Percentiles rank a stretch among this genome's conserved stretches.
Conservation (phyloP, 192 early-diverging fungal species). For the Umbelopsis ramanniana region DNA sequence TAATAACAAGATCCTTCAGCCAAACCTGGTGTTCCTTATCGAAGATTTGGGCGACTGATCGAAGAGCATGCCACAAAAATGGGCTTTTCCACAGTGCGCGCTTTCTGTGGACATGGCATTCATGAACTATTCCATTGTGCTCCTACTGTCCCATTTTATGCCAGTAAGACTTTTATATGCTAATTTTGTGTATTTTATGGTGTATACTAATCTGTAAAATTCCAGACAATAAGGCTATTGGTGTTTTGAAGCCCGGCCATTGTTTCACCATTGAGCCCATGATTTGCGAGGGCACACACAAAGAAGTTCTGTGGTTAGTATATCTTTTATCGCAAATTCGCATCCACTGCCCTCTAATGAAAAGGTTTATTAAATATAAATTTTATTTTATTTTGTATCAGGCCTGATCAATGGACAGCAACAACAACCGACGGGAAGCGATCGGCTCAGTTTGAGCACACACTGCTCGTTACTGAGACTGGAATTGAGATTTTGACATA, state of each 20-base stretch:
- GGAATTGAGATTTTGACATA: conserved; percentile 85
- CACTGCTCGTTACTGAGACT: conserved; percentile 88
- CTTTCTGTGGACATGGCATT: conserved; percentile 94
- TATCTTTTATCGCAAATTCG: background rate
- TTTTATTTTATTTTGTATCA: background rate
- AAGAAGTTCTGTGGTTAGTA: conserved; percentile 62
- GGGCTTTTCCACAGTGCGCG: conserved; percentile 89
- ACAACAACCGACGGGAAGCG: conserved; percentile 93
- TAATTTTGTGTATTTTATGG: background rate
- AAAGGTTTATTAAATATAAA: no score
- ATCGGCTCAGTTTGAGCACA: conserved; percentile 97
- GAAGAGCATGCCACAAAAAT: conserved; percentile 81
- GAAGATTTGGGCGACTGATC: conserved; percentile 90
- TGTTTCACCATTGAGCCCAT: conserved; percentile 99
- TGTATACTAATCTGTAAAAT: background rate
- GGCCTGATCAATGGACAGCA: conserved; percentile 88
- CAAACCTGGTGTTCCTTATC: conserved; percentile 89
- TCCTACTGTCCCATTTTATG: conserved; percentile 93
- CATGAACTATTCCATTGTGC: conserved; percentile 85
- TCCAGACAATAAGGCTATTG: conserved; percentile 89
- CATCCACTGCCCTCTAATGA: background rate
- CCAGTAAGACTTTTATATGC: conserved; percentile 44
- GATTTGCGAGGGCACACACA: conserved; percentile 86
- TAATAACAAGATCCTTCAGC: conserved; percentile 46
- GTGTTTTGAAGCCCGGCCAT: conserved; percentile 93